phyloP scores from a whole-genome alignment of 2,329 filamentous ascomycete species.

The Phialocephala subalpina region DNA sequence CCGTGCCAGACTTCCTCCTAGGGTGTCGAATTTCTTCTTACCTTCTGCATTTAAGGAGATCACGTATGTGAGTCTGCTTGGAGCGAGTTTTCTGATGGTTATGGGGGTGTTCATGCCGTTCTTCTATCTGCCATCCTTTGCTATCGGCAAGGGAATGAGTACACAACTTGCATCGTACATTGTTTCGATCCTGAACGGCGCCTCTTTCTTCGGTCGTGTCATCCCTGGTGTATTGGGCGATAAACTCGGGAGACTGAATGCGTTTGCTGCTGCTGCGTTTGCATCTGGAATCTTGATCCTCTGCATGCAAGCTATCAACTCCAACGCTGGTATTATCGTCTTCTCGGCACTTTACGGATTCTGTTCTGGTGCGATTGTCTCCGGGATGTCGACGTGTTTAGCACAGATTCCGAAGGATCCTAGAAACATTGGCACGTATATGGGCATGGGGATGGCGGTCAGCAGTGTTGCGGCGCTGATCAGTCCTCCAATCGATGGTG shows the following conservation, averaged over 20 bases:
- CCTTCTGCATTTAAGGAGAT: conserved; percentile 55
- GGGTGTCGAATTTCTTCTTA: conserved; percentile 50
- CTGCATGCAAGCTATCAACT: conserved; percentile 40
- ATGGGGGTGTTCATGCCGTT: conserved; percentile 39
- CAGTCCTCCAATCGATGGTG: conserved; percentile 72
- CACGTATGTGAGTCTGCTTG: conserved; percentile 52
- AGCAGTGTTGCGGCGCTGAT: conserved; percentile 70
- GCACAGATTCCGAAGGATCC: conserved; percentile 62
- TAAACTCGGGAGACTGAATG: conserved; percentile 44
- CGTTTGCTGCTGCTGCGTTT: conserved; percentile 37
- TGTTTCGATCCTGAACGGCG: conserved; percentile 39
- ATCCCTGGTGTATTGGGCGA: conserved; percentile 46
- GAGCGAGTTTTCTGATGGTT: conserved; percentile 48
- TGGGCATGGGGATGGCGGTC: conserved; percentile 69
- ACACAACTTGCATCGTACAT: conserved; percentile 35
- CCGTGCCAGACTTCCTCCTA: conserved; percentile 54
- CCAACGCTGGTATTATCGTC: conserved; percentile 42
- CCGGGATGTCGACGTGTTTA: conserved; percentile 33
- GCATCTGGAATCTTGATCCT: conserved; percentile 42
- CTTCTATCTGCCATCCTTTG: conserved; percentile 45
- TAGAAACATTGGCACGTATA: conserved; percentile 73
- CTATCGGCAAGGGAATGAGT: conserved; percentile 36
- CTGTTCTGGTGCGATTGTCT: conserved; percentile 46
- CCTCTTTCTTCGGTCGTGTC: conserved; percentile 46
- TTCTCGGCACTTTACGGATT: conserved; percentile 45